These are phyloP conservation scores for Amauroascus niger DNA, from an alignment of 2,329 filamentous ascomycete species.

Conservation along the genomic window DNA sequence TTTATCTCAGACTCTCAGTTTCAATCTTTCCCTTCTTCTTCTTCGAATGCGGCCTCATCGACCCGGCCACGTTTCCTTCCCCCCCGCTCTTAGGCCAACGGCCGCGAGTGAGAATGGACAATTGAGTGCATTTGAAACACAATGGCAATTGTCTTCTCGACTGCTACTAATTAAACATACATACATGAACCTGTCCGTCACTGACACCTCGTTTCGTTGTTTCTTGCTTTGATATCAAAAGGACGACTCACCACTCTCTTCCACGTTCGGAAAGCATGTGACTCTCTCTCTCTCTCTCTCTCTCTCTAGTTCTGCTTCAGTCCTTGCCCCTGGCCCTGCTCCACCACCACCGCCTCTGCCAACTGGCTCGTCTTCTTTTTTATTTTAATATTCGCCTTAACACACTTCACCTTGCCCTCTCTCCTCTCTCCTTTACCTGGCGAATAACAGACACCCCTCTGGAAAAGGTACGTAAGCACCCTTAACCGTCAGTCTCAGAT, in stretches of 20 bases:
- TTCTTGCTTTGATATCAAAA: constrained; percentile 3
- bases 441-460: background rate
- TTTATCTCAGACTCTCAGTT: too few species aligned
- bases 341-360: too few species aligned
- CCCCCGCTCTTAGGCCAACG: background rate
- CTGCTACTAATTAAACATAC: constrained; percentile 9
- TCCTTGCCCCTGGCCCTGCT: background rate
- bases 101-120: background rate
- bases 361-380: too few species aligned
- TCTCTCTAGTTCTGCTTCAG: background rate
- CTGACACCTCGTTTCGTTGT: background rate
- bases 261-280: background rate
- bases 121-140: constrained; percentile 2
- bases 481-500: background rate
- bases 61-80: constrained; percentile 9
- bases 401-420: background rate
- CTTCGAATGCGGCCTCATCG: background rate
- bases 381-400: too few species aligned
- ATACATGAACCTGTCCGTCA: constrained; percentile 9
- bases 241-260: background rate
- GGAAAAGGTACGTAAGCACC: constrained; percentile 1
- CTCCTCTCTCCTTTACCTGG: background rate
- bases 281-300: too few species aligned
- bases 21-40: too few species aligned
- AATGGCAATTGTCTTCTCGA: constrained; percentile 8